Base-by-base conservation (phyloP, 2,329 filamentous ascomycete genomes). In the Aureobasidium uvarum region DNA sequence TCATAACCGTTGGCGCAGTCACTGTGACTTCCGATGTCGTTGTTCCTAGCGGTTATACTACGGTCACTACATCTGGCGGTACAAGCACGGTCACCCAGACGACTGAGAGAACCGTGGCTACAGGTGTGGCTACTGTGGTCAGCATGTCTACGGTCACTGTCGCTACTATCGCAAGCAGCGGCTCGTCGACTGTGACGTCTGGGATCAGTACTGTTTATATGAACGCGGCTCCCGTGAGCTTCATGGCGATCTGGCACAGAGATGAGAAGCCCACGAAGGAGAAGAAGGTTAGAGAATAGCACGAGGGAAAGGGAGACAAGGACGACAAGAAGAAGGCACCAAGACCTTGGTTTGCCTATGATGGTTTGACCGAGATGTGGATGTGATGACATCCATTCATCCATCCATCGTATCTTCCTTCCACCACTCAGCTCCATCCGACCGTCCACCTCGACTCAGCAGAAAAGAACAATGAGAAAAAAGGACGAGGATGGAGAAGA, bases 321-420 rank as follows among this genome's bases (percentile, higher is more conserved):
- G 23, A 11, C 5, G 16, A 23, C 3, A 18, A 8, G 41, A 3
- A 50, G 28, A 50, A 60, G n/a, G 11, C 5, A 31, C 23, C 20
- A 7, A 46, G 31, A 39, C 31, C 39, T 7, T 62, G 58, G 58
- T 28, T 51, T 41, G 58, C 45, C 13, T 51, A n/a, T 41, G 58
- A 62, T 20, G 45, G 58, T 10, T 13, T 50, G 58, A 50, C 58
- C 11, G 58, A 62, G 13, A 50, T 62, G 33, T 62, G 58, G 58
- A 62, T 62, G 58, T 62, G 28, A 55, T n/a, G 16, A 25, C 25
- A 25, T 25, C 25, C 25, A 25, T 25, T 4, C 25, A 25, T 25
- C 25, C 25, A 25, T 25, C 25, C 25, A 25, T 25, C 25, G 4
- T 2, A 25, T 25, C 25, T 25, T 25, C 25, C 25, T 25, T 25